phyloP scores from a whole-genome alignment of 768 basidiomycete species.

The Clavulina sp. region DNA sequence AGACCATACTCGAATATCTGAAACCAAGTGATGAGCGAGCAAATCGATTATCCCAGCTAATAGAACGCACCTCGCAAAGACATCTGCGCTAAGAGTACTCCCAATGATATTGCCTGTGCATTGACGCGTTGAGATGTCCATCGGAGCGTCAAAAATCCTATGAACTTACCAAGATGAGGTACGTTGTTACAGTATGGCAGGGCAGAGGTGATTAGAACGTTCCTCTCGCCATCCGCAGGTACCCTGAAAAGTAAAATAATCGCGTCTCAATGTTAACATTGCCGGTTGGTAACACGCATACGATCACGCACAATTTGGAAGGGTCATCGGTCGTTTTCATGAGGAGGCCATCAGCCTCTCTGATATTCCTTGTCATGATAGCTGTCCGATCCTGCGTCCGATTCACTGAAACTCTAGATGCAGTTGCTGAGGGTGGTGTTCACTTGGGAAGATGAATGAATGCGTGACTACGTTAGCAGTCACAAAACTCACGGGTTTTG shows the following conservation, averaged over 20 bases:
- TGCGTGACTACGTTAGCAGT: too few species aligned
- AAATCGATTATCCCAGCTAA: neutral
- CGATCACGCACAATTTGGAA: conserved; percentile 26
- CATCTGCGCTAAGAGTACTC: conserved; percentile 91
- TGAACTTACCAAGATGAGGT: conserved; percentile 65
- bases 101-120: conserved; percentile 71
- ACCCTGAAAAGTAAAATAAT: conserved; percentile 23
- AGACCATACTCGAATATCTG: conserved; percentile 4
- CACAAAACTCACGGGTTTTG: too few species aligned
- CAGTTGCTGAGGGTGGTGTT: too few species aligned
- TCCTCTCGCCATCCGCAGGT: conserved; percentile 73
- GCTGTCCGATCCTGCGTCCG: too few species aligned
- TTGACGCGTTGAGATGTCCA: neutral
- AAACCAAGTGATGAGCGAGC: neutral
- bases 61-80: conserved; percentile 65
- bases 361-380: conserved; percentile 14
- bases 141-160: neutral
- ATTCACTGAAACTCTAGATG: too few species aligned
- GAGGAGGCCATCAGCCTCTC: conserved; percentile 23
- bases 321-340: too few species aligned
- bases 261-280: neutral
- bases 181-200: conserved; percentile 96
- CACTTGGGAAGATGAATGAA: too few species aligned
- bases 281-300: conserved; percentile 19
- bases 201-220: conserved; percentile 86